phyloP scores from a whole-genome alignment of 345 rosid species.

The Citropsis articulata region DNA sequence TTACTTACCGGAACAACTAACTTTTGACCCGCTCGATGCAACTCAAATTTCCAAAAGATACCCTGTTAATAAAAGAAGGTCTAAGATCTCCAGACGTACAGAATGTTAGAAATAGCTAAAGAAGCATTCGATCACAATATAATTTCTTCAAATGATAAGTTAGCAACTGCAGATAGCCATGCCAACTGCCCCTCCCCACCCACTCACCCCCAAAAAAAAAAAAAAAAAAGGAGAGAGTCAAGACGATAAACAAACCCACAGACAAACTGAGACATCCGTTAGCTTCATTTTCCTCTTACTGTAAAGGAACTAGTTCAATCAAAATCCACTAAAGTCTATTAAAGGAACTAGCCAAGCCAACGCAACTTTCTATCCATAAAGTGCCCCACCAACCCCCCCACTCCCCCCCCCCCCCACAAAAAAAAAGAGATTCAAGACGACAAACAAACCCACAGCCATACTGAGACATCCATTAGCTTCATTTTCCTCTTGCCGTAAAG shows the following conservation, averaged over 20 bases:
- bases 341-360: background rate
- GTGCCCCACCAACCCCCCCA: no score
- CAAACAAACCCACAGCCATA: background rate
- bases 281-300: background rate
- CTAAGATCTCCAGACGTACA: constrained; percentile 2
- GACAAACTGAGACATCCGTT: background rate
- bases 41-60: constrained; percentile 83
- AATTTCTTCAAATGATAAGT: background rate
- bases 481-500: background rate
- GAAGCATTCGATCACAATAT: background rate
- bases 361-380: background rate
- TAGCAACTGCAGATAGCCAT: background rate
- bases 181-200: background rate
- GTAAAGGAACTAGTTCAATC: background rate
- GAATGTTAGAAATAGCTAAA: background rate
- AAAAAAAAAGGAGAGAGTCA: background rate
- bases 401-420: no score
- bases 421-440: background rate
- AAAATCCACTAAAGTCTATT: background rate
- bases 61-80: constrained; percentile 50
- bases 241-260: background rate
- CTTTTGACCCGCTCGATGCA: constrained; percentile 84
- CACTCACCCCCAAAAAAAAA: no score
- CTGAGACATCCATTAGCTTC: background rate
- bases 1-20: constrained; percentile 80